These are phyloP conservation scores for Kwoniella dendrophila DNA, from an alignment of 768 basidiomycete genomes.

Conservation along the genomic window DNA sequence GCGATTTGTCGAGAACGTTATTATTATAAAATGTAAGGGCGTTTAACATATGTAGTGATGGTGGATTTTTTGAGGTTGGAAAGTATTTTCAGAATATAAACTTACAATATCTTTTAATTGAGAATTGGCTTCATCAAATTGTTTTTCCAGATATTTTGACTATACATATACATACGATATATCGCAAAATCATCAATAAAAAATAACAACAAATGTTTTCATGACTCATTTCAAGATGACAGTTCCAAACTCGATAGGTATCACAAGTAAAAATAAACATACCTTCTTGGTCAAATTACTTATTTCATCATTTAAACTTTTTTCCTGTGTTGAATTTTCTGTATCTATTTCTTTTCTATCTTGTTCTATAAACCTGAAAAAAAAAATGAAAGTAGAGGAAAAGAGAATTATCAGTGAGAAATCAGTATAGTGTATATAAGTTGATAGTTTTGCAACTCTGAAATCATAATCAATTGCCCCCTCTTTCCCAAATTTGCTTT, in stretches of 20 bases:
- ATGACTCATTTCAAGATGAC: not conserved
- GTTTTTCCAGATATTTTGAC: slow-evolving; percentile 91
- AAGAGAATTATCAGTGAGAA: not conserved
- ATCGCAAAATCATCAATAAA: not conserved
- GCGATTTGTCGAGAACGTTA: too few relatives aligned
- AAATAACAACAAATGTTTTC: too few relatives aligned
- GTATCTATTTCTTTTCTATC: slow-evolving; percentile 77
- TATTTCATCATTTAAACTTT: slow-evolving; percentile 81
- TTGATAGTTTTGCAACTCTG: too few relatives aligned
- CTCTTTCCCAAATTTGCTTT: too few relatives aligned
- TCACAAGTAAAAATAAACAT: slow-evolving; percentile 4
- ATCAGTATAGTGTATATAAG: not conserved
- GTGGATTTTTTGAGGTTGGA: not conserved
- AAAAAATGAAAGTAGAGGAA: not conserved
- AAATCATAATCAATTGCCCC: too few relatives aligned
- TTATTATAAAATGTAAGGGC: not conserved
- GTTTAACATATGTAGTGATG: not conserved
- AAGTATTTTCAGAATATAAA: slow-evolving; percentile 10
- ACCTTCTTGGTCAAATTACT: slow-evolving; percentile 84
- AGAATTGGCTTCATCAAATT: slow-evolving; percentile 83
- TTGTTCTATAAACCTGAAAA: slow-evolving; percentile 81
- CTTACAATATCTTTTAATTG: slow-evolving; percentile 65
- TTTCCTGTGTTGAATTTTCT: slow-evolving; percentile 74
- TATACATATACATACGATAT: slow-evolving; percentile 45
- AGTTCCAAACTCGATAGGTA: not conserved